Base-by-base conservation (phyloP, 805 yeast genomes). In the Kodamaea leandrae region DNA sequence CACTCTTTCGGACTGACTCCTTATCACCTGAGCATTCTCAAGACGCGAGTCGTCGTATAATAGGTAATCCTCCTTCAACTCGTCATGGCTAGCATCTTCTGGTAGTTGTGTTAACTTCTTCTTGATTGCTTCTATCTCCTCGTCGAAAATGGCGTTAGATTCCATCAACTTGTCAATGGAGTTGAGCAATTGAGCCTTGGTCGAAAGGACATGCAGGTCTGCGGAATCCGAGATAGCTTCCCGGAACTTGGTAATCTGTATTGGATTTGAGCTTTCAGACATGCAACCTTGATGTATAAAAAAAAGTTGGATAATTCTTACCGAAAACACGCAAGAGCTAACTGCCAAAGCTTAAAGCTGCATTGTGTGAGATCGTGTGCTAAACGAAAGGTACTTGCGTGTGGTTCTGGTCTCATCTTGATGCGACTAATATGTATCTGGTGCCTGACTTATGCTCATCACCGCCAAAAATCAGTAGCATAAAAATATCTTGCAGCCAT, bases 11-110 rank as follows among this genome's bases (percentile, higher is more conserved):
- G 55, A 44, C 52, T 81, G 82, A 51, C 76, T 80, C 2, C 56
- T 50, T 16, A 82, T 61, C n/a, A 82, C 84, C 2, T 56, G 53
- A 9, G 65, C 59, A 55, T 83, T 83, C 48, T 83, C 90, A 6
- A 54, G 50, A 13, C 81, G 67, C 7, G 82, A 71, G n/a, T 77
- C 83, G 4, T 50, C 55, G 58, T 75, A 83, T 12, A 83, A 52
- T 12, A 61, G 56, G n/a, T 64, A 53, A 51, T 82, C 87, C 9
- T 66, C 66, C 4, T 61, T 63, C 15, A 64, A 63, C 14, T 60
- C 68, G 16, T 55, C 57, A 26, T 45, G 52, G 28, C 42, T 44
- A n/a, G 39, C 46, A 3, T 32, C 49, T 17, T 39, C 44, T 13
- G 29, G 3, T 36, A 51, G 33, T 57, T 52, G 30, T 48, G 48